Percentiles rank a stretch among this genome's conserved stretches.
Evolutionary conservation across 2,329 filamentous ascomycete species (phyloP).

Genomic region (Leptodontidium sp.): DNA sequence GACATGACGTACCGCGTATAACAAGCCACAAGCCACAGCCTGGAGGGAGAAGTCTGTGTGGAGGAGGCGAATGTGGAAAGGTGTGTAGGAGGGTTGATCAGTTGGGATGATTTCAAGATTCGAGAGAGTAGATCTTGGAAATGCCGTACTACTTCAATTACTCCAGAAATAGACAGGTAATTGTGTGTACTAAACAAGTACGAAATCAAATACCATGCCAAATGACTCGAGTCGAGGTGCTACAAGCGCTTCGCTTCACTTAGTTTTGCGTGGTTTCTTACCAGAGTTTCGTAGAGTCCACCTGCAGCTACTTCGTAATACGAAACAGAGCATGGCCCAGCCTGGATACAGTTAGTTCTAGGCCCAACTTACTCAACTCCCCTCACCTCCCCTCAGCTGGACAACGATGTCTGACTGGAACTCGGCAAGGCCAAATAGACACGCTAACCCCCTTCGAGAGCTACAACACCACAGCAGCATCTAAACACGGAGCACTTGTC

Average conservation of each 20-base stretch:
- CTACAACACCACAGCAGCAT: slow-evolving; percentile 14
- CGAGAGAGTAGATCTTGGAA: not conserved
- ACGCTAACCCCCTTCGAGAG: not conserved
- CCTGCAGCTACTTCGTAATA: no score
- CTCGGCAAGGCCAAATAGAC: not conserved
- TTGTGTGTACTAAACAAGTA: not conserved
- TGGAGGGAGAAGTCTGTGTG: not conserved
- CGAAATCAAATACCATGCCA: no score
- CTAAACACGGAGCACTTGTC: not conserved
- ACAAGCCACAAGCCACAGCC: slow-evolving; percentile 8
- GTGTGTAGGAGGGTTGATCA: not conserved
- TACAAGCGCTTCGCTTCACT: no score
- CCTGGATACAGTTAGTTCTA: no score
- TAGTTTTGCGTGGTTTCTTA: not conserved
- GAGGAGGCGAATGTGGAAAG: not conserved
- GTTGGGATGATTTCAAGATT: slow-evolving; percentile 7
- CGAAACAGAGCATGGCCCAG: no score
- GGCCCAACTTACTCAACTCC: no score
- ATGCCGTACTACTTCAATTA: not conserved
- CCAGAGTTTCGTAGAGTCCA: not conserved
- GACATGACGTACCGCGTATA: slow-evolving; percentile 7
- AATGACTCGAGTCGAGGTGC: no score
- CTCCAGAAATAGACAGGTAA: not conserved
- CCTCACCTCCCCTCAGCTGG: not conserved
- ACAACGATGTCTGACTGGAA: not conserved